These are phyloP conservation scores for Psilocybe cyanescens DNA, from an alignment of 768 basidiomycete genomes.

Conservation along the genomic window DNA sequence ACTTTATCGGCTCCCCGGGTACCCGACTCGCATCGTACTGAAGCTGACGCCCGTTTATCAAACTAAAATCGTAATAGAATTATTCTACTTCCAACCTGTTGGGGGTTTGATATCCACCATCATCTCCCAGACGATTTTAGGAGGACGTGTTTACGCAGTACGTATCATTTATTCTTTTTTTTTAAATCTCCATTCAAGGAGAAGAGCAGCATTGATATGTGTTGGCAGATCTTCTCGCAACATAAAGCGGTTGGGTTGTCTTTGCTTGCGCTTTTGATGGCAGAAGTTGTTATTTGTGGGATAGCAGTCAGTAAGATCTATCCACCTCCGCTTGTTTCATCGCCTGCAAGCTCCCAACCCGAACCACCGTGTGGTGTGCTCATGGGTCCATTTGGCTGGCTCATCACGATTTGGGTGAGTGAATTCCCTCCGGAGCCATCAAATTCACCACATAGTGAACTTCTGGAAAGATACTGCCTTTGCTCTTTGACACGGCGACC, in stretches of 20 bases:
- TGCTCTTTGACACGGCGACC: conserved; percentile 21
- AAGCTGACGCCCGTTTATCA: background rate
- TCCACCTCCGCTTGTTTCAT: conserved; percentile 14
- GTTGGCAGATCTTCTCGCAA: conserved; percentile 20
- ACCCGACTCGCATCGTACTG: no score
- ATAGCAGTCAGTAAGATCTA: conserved; percentile 19
- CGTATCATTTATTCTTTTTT: background rate
- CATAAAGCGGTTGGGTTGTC: conserved; percentile 15
- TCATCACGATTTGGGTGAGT: conserved; percentile 26
- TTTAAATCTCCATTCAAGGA: no score
- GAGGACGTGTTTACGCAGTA: conserved; percentile 28
- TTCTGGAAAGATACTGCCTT: conserved; percentile 12
- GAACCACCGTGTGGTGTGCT: conserved; percentile 23
- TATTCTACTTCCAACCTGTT: conserved; percentile 26
- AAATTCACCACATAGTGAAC: no score
- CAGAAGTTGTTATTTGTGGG: conserved; percentile 16
- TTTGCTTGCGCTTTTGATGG: conserved; percentile 17
- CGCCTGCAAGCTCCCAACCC: conserved; percentile 13
- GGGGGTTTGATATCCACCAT: conserved; percentile 26
- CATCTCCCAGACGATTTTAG: conserved; percentile 28
- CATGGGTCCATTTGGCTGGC: conserved; percentile 23
- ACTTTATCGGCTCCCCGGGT: no score
- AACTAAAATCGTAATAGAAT: conserved; percentile 9
- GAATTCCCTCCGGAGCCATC: no score
- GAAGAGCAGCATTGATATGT: background rate